Percentiles rank a stretch among this genome's conserved stretches.
phyloP scores from a whole-genome alignment of 495 filamentous ascomycete genomes.

The Terfezia boudieri region DNA sequence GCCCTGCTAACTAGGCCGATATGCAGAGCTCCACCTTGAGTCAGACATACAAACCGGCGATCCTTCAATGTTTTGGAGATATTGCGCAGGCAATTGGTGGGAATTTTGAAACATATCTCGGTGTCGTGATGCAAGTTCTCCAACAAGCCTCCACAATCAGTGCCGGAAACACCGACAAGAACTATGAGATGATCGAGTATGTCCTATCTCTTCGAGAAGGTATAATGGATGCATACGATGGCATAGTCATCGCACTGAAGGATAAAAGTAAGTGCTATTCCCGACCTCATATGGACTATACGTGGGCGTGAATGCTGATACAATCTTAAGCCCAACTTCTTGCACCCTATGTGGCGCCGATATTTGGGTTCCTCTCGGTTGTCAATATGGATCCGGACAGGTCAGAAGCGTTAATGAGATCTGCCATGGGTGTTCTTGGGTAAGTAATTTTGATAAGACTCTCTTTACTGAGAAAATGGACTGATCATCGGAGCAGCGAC shows the following conservation, averaged over 20 bases:
- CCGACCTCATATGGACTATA: neutral
- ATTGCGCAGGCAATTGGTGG: conserved; percentile 89
- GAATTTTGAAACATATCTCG: conserved; percentile 77
- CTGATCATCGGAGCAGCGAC: conserved; percentile 40
- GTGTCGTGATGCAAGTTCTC: conserved; percentile 76
- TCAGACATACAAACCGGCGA: conserved; percentile 95
- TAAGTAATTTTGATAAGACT: conserved; percentile 25
- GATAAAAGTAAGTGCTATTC: conserved; percentile 38
- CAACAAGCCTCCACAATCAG: conserved; percentile 71
- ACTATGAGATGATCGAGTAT: conserved; percentile 86
- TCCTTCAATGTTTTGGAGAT: conserved; percentile 93
- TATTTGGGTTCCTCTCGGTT: conserved; percentile 70
- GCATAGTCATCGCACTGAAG: conserved; percentile 85
- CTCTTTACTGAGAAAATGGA: conserved; percentile 1
- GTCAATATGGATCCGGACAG: conserved; percentile 63
- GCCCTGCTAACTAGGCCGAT: neutral
- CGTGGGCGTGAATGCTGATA: neutral
- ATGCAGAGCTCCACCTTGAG: conserved; percentile 43
- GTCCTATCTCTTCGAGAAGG: conserved; percentile 83
- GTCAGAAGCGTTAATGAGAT: conserved; percentile 74
- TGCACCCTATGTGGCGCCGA: conserved; percentile 55
- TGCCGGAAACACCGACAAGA: conserved; percentile 16
- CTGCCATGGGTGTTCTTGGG: conserved; percentile 92
- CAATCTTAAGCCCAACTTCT: conserved; percentile 38
- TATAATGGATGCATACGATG: conserved; percentile 98